These are phyloP conservation scores for Penicillium griseofulvum DNA, from an alignment of 2,329 filamentous ascomycete genomes.

Conservation along the genomic window DNA sequence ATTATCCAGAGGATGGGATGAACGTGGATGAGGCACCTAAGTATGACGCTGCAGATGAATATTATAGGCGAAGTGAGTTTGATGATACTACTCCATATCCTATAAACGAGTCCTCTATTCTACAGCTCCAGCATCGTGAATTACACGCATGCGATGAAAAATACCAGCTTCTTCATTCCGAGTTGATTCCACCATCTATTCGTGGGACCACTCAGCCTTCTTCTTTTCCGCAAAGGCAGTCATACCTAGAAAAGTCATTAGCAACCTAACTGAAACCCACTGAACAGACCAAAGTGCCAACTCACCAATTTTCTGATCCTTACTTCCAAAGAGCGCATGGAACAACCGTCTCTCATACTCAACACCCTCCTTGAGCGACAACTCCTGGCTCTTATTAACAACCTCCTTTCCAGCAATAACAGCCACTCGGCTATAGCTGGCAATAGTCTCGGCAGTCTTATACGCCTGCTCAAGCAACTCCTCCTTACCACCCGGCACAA, in stretches of 20 bases:
- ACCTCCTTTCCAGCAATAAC: conserved; percentile 92
- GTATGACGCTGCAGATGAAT: conserved; percentile 6
- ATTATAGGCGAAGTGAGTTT: conserved; percentile 4
- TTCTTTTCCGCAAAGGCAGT: conserved; percentile 92
- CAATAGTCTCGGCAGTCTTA: conserved; percentile 84
- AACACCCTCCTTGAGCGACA: conserved; percentile 81
- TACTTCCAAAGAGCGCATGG: conserved; percentile 86
- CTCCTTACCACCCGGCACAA: conserved; percentile 72
- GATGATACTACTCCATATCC: neutral
- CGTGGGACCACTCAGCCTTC: conserved; percentile 85
- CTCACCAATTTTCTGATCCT: conserved; percentile 92
- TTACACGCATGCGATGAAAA: neutral
- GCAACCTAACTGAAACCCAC: neutral
- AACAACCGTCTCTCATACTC: conserved; percentile 94
- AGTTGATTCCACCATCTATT: conserved; percentile 51
- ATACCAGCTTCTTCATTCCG: conserved; percentile 1
- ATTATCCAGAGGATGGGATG: conserved; percentile 11
- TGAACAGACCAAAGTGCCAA: neutral
- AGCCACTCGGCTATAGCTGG: conserved; percentile 79
- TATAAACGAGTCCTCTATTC: neutral
- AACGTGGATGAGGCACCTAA: neutral
- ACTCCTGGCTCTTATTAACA: conserved; percentile 98
- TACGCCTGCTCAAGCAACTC: conserved; percentile 78
- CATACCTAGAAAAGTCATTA: conserved; percentile 55
- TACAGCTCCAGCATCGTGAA: conserved; percentile 4